These are phyloP conservation scores for Typha latifolia DNA, from an alignment of 176 grass and related monocot species.

Conservation along the genomic window DNA sequence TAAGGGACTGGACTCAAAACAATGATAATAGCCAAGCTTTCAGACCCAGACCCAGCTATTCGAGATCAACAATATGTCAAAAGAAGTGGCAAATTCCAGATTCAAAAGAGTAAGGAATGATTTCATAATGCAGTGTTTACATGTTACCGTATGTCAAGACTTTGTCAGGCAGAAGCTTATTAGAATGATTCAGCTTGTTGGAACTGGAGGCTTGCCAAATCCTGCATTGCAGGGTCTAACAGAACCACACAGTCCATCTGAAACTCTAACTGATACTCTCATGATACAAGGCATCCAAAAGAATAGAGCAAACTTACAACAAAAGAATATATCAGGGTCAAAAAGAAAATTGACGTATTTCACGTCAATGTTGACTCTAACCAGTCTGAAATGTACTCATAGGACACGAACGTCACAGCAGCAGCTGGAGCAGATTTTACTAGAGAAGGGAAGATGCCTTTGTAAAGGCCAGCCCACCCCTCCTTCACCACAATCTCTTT, in stretches of 20 bases:
- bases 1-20: no score
- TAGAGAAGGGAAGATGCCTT: slow-evolving; percentile 81
- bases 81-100: neutral
- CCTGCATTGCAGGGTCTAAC: slow-evolving; percentile 42
- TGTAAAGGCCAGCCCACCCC: slow-evolving; percentile 70
- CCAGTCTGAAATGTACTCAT: slow-evolving; percentile 81
- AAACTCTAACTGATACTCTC: neutral
- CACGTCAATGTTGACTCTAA: slow-evolving; percentile 63
- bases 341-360: slow-evolving; percentile 27
- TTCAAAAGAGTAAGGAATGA: neutral
- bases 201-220: slow-evolving; percentile 29
- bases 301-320: slow-evolving; percentile 9
- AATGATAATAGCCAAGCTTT: no score
- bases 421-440: slow-evolving; percentile 95
- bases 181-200: slow-evolving; percentile 32
- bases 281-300: neutral
- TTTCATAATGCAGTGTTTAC: neutral
- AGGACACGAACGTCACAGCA: slow-evolving; percentile 91
- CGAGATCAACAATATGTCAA: no score
- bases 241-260: slow-evolving; percentile 17
- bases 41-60: no score
- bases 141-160: neutral
- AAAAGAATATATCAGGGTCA: slow-evolving; percentile 9
- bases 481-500: slow-evolving; percentile 67
- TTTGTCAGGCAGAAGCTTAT: slow-evolving; percentile 24